Conservation (phyloP, 495 filamentous ascomycete species). For the Aspergillus steynii region DNA sequence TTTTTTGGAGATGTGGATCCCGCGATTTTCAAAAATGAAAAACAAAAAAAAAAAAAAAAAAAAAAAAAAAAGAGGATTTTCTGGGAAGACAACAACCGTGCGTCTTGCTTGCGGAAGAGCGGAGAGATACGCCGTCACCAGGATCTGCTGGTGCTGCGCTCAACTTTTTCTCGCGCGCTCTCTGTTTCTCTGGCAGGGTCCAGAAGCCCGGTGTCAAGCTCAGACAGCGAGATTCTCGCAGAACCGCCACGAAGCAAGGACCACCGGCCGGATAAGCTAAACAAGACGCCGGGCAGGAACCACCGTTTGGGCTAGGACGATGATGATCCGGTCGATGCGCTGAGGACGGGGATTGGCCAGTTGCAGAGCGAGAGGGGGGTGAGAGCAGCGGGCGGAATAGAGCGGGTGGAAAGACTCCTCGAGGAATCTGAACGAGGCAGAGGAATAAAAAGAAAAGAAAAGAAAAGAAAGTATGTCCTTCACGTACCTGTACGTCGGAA, state of each 20-base stretch:
- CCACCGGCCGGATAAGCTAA: constrained; percentile 25
- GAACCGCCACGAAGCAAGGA: constrained; percentile 33
- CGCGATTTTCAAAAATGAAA: constrained; percentile 7
- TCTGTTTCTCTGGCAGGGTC: constrained; percentile 15
- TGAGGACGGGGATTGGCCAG: constrained; percentile 16
- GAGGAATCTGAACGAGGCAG: not conserved
- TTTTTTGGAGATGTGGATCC: not conserved
- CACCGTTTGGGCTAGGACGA: constrained; percentile 22
- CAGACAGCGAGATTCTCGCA: constrained; percentile 19
- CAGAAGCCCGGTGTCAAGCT: constrained; percentile 23
- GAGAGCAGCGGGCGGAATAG: constrained; percentile 4
- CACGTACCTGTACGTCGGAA: not conserved
- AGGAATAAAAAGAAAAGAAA: not conserved
- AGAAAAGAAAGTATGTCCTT: not conserved
- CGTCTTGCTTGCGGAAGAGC: constrained; percentile 22
- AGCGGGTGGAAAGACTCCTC: not conserved
- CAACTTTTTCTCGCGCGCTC: constrained; percentile 6
- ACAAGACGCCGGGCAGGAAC: constrained; percentile 21
- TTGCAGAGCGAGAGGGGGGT: constrained; percentile 1
- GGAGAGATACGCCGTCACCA: constrained; percentile 18
- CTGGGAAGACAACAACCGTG: constrained; percentile 22
- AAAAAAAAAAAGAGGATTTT: constrained; percentile 17
- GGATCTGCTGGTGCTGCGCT: constrained; percentile 13
- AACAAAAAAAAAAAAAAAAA: constrained; percentile 6
- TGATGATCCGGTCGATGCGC: constrained; percentile 17